Evolutionary conservation across 257 asterid genomes (phyloP).

Genomic region (Handroanthus guayacan): DNA sequence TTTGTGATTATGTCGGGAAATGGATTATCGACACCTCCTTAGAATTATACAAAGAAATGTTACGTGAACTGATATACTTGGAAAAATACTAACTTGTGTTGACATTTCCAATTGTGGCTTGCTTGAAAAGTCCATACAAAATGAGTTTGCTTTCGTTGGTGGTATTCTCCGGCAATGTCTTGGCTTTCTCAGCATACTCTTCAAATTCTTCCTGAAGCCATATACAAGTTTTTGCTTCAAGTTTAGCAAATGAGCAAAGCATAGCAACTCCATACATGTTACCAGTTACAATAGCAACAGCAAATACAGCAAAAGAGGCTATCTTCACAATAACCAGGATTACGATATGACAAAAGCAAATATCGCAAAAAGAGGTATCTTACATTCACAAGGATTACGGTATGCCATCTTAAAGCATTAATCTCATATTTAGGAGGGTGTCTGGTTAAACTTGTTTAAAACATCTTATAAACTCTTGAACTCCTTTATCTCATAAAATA

Average conservation of each 20-base stretch:
- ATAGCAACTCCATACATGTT: background rate
- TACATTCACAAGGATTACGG: background rate
- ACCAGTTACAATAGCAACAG: background rate
- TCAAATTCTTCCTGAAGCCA: constrained; percentile 87
- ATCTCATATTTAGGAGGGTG: too few species aligned
- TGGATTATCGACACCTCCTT: background rate
- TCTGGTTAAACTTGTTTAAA: too few species aligned
- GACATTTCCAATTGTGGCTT: constrained; percentile 77
- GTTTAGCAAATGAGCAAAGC: background rate
- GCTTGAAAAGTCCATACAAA: constrained; percentile 89
- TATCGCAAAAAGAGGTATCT: too few species aligned
- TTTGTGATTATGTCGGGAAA: background rate
- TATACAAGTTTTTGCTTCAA: constrained; percentile 1
- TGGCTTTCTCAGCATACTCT: constrained; percentile 84
- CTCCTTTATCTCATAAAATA: too few species aligned
- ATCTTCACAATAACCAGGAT: background rate
- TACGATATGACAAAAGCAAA: too few species aligned
- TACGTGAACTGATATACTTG: background rate
- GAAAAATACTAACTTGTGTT: constrained; percentile 66
- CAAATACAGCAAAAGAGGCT: background rate
- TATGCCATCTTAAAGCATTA: too few species aligned
- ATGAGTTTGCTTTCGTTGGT: constrained; percentile 74
- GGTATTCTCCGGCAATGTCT: constrained; percentile 78
- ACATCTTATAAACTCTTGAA: too few species aligned
- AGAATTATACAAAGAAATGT: constrained; percentile 2